A percentile compares a stretch with the other conserved stretches of the same genome.
Evolutionary conservation across 768 basidiomycete species (phyloP).

Genomic region (Brasilioporus rufonigricans): DNA sequence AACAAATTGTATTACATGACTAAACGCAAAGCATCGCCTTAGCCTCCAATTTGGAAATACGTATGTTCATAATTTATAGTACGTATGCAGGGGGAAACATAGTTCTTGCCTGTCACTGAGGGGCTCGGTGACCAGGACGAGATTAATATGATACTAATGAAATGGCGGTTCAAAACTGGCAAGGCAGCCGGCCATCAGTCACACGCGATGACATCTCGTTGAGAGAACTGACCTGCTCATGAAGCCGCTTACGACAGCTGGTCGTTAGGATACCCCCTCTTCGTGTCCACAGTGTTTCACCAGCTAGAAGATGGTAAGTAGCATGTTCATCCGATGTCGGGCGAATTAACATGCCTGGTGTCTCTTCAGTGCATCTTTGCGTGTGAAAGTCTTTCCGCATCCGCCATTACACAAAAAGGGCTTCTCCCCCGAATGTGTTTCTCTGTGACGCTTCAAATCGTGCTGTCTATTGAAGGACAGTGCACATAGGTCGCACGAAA

Average conservation of each 20-base stretch:
- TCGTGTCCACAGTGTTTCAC: constrained; percentile 78
- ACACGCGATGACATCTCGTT: constrained; percentile 8
- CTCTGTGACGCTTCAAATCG: constrained; percentile 80
- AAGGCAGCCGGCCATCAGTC: constrained; percentile 20
- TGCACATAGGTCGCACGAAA: constrained; percentile 69
- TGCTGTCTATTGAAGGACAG: constrained; percentile 85
- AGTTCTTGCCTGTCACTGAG: constrained; percentile 15
- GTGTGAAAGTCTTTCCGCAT: constrained; percentile 84
- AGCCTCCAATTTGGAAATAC: constrained; percentile 10
- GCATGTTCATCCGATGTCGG: constrained; percentile 3
- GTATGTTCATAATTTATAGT: constrained; percentile 30
- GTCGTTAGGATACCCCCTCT: constrained; percentile 41
- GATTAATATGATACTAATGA: constrained; percentile 27
- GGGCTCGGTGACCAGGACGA: constrained; percentile 17
- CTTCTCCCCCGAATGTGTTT: constrained; percentile 84
- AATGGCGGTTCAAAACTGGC: constrained; percentile 19
- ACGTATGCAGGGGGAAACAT: constrained; percentile 26
- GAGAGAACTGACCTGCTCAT: constrained; percentile 15
- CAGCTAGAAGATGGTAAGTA: constrained; percentile 42
- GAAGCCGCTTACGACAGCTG: constrained; percentile 16
- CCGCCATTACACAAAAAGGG: constrained; percentile 81
- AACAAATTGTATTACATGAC: constrained; percentile 27
- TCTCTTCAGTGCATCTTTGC: constrained; percentile 83
- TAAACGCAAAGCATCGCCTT: constrained; percentile 4
- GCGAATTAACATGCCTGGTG: constrained; percentile 59